A percentile compares a stretch with the other conserved stretches of the same genome.
These are phyloP conservation scores for Trichoderma polysporum DNA, from an alignment of 2,329 filamentous ascomycete species.

Conservation along the genomic window DNA sequence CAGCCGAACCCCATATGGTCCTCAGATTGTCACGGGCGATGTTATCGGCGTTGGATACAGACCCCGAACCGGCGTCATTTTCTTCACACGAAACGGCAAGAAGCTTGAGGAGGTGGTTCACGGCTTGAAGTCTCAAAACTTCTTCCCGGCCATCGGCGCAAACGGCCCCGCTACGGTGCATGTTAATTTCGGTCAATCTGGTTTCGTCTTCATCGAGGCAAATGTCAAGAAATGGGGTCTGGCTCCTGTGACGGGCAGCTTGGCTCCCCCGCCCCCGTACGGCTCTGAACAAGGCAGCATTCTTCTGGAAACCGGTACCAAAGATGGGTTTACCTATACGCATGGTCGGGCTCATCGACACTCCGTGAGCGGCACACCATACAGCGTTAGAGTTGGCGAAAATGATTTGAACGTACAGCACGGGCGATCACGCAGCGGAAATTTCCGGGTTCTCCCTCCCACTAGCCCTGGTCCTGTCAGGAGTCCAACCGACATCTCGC, in stretches of 20 bases:
- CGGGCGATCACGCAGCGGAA: constrained; percentile 72
- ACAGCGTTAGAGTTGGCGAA: constrained; percentile 42
- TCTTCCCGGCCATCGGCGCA: constrained; percentile 95
- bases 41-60: constrained; percentile 95
- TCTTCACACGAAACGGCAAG: constrained; percentile 98
- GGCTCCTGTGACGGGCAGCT: constrained; percentile 89
- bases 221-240: constrained; percentile 99
- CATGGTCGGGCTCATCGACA: constrained; percentile 48
- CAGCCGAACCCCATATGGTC: constrained; percentile 73
- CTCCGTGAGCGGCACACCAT: constrained; percentile 41
- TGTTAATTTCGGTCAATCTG: constrained; percentile 96
- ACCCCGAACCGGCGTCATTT: constrained; percentile 89
- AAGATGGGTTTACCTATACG: constrained; percentile 53
- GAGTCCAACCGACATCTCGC: constrained; percentile 92
- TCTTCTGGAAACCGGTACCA: constrained; percentile 79
- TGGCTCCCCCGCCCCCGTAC: constrained; percentile 94
- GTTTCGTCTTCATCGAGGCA: constrained; percentile 98
- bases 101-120: constrained; percentile 93
- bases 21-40: constrained; percentile 85
- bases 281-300: constrained; percentile 97
- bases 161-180: constrained; percentile 91
- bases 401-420: constrained; percentile 62
- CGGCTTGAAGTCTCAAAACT: constrained; percentile 90
- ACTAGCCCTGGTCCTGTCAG: constrained; percentile 86
- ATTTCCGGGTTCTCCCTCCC: constrained; percentile 71